Base-by-base conservation (phyloP, 2,329 filamentous ascomycete genomes). In the Scopulariopsis brevicaulis region DNA sequence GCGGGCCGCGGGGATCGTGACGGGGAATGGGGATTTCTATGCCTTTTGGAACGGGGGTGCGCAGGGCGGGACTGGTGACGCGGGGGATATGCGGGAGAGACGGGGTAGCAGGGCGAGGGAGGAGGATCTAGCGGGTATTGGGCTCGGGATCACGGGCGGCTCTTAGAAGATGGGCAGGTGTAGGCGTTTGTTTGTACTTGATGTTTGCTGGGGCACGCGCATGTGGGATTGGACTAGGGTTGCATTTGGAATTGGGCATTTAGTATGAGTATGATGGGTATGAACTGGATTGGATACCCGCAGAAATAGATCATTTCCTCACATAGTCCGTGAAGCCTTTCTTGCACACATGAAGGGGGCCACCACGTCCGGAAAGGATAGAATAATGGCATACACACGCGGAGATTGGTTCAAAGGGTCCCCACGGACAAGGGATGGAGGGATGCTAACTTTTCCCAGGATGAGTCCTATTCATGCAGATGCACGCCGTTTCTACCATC, bases 1-100 rank as follows among this genome's bases (percentile, higher is more conserved):
- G 6, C 58, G 51, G 14, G 61, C 60, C 5, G 61, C 60, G 14
- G 61, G 61, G 25, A 61, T 62, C n/a, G 34, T 56, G 18, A 54
- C 59, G 20, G 25, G 46, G 8, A 32, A 53, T 43, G 60, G 61
- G 11, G 56, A 58, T 8, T 51, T 62, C 8, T 58, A 61, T 46
- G 57, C 54, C 8, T 62, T 62, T 55, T 60, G 61, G 15, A 32
- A 10, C 12, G 50, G 28, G 50, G 50, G 25, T 15, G 50, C 12
- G 50, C 22, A 52, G 22, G 50, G 7, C 7, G 22, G 25, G 7
- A 32, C 3, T 15, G 50, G 4, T 22, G 50, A 52, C 4, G 51
- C 10, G 51, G 12, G 28, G 28, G 25, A 34, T 10, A 10, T 15
- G 18, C 15, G 32, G 12, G 25, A 2, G 28, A 34, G 15, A 34